Evolutionary conservation across 75 land plant genomes (phyloP).

Genomic region (Cryptomeria japonica): DNA sequence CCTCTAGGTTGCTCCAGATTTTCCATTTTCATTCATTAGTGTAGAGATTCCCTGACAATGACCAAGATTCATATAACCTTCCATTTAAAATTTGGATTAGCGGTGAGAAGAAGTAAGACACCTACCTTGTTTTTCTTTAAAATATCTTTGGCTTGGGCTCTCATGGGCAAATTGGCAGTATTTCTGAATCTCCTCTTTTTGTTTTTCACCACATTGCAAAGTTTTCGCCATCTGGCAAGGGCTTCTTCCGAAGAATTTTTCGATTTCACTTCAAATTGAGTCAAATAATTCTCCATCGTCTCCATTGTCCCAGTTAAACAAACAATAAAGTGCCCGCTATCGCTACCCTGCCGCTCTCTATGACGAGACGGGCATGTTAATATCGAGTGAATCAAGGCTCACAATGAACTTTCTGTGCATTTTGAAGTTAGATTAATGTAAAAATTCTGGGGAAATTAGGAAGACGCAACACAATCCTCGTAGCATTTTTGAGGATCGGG

Average conservation of each 20-base stretch:
- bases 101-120: background rate
- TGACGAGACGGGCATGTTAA: background rate
- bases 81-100: background rate
- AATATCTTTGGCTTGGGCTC: conserved; percentile 30
- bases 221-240: conserved; percentile 35
- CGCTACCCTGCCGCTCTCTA: background rate
- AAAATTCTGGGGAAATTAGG: too few species aligned
- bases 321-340: background rate
- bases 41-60: background rate
- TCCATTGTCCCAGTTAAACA: conserved; percentile 6
- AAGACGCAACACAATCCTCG: too few species aligned
- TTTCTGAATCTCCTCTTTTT: conserved; percentile 45
- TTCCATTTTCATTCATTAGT: background rate
- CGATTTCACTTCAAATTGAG: conserved; percentile 29
- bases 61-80: background rate
- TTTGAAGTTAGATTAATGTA: background rate
- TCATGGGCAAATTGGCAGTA: conserved; percentile 37
- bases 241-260: conserved; percentile 47
- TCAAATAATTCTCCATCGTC: conserved; percentile 32
- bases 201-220: conserved; percentile 43
- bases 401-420: background rate
- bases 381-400: background rate
- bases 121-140: conserved; percentile 33
- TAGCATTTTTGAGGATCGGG: too few species aligned
- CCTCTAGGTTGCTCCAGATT: background rate